Evolutionary conservation across 1,284 basidiomycete species (phyloP), one percentile per base, ranked within the genome.

Genomic region (Pseudomicrostroma phylloplanum): DNA sequence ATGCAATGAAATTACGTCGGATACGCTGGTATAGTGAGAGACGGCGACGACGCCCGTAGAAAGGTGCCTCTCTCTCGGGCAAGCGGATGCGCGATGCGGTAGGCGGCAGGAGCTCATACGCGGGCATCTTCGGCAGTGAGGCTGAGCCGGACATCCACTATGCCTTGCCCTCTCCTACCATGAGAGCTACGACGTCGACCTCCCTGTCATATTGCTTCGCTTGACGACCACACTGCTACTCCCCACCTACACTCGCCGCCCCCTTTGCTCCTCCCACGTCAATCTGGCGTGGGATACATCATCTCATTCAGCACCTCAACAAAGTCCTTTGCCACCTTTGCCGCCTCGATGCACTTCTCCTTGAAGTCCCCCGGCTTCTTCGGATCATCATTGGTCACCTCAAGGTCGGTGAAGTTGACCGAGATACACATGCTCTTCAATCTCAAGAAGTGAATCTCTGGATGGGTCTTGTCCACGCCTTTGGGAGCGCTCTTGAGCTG

Each of bases 401-500:
- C 51, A 15, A 13, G 21, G 21, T 54, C 51, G n/a, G 15, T 25
- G 51, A 54, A 54, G 51, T 17, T 15, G 21, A 15, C 21, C 2
- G 51, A 54, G 21, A 54, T 26, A 25, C 51, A 54, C 21, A 54
- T 23, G 19, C 21, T 19, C 21, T 54, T 54, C 21, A 54, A 19
- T 15, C 51, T 19, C 21, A 54, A 19, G 21, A 11, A 25, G 51
- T 54, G 17, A 13, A 54, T 17, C 21, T 54, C 21, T 25, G 51
- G 51, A 25, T 54, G 51, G 19, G 8, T 54, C 51, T 54, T 54
- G 51, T 54, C 51, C 8, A 54, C 13, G n/a, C 51, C 51, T 13
- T 54, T 54, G 19, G 51, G 51, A 23, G 17, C 51, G 23, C 21
- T 54, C 51, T 54, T 54, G 51, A 54, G 51, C 51, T 54, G 21